Evolutionary conservation across 2,329 filamentous ascomycete genomes (phyloP), one percentile per base, ranked within the genome.

Genomic region (Cordyceps fumosorosea): DNA sequence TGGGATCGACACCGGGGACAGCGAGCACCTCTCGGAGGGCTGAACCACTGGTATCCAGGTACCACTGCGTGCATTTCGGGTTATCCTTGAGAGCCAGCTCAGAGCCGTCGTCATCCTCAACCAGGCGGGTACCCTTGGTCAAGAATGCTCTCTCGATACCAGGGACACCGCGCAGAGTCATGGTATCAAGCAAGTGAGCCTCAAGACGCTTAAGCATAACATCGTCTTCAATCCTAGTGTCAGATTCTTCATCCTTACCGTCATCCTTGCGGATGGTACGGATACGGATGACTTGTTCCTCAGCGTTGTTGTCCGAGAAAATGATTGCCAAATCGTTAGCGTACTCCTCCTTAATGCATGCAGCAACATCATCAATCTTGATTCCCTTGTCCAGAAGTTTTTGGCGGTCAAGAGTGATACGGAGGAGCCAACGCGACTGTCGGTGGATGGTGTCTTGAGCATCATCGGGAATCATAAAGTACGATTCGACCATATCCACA

Each of bases 271-370:
- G 79, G 65, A 96, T 86, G 69, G 93, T 89, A 66, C 95, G 90
- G 66, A 97, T 89, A 73, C 95, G 95, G 68, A 99, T 91, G 52
- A 98, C 89, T 74, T 96, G 92, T 73, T 96, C 88, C 66, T 97
- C 93, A 11, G 93, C 93, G 74, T 99, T 99, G 80, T 97, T 95
- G 75, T 99, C 95, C 76, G 92, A 96, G 81, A 96, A 96, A 64
- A 99, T 93, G 67, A 99, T 88, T 16, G 91, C 91, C 68, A 98
- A 80, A 74, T 96, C 92, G 65, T 83, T 86, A 22, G 86, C 83
- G 72, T 96, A 99, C 59, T 92, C 88, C 66, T 93, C 86, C 79
- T 96, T 96, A 77, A 99, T 95, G 71, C 87, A 89, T 64, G 84
- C 80, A 37, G 93, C 93, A 64, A 99, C 93, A 69, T 99, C 92